A percentile compares a stretch with the other conserved stretches of the same genome.
Evolutionary conservation across 345 rosid genomes (phyloP).

Genomic region (Linum trigynum): DNA sequence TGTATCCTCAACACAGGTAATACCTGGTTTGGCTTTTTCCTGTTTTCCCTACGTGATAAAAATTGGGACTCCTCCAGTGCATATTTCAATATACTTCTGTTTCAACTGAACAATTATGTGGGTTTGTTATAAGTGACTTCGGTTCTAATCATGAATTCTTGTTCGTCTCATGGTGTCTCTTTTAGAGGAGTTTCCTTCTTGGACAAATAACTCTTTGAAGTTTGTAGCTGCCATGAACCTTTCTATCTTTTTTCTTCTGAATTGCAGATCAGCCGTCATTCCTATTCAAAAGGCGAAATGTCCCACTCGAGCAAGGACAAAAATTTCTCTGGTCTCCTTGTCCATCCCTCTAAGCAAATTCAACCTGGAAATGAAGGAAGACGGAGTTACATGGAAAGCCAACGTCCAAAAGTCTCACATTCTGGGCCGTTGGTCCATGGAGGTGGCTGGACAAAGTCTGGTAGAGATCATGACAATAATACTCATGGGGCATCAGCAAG

Average conservation of each 20-base stretch:
- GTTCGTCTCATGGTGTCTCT: background rate
- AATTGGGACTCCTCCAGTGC: no score
- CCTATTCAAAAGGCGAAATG: conserved; percentile 24
- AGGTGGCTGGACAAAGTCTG: conserved; percentile 24
- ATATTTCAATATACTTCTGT: no score
- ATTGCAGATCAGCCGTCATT: conserved; percentile 34
- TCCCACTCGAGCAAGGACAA: conserved; percentile 24
- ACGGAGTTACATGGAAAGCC: conserved; percentile 28
- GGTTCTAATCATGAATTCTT: background rate
- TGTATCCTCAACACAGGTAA: conserved; percentile 37
- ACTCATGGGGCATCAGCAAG: conserved; percentile 17
- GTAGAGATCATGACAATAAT: conserved; percentile 30
- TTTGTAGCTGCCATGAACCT: background rate
- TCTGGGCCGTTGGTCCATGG: conserved; percentile 54
- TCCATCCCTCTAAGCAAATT: conserved; percentile 27
- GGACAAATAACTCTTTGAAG: background rate
- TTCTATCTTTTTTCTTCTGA: background rate
- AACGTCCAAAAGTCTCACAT: conserved; percentile 34
- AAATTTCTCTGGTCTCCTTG: conserved; percentile 30
- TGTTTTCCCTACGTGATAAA: background rate
- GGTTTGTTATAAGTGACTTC: no score
- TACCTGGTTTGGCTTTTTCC: background rate
- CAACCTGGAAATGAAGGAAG: conserved; percentile 30
- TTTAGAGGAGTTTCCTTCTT: background rate
- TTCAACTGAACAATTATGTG: no score